Evolutionary conservation across 305 asterid species (phyloP).

Genomic region (Fraxinus sp.): DNA sequence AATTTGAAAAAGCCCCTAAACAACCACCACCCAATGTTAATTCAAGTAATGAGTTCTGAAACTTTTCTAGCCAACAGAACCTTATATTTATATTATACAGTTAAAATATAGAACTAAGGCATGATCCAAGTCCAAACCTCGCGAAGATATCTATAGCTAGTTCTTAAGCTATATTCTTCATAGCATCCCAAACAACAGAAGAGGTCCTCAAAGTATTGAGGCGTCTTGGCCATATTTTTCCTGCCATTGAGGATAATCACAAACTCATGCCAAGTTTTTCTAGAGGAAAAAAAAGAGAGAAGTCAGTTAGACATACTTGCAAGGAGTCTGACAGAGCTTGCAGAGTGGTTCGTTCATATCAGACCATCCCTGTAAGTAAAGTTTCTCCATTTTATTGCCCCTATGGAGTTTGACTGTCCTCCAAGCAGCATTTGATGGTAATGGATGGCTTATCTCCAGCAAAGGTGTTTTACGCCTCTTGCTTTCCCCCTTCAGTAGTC

Average conservation of each 20-base stretch:
- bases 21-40: slow-evolving; percentile 27
- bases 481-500: slow-evolving; percentile 82
- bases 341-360: slow-evolving; percentile 85
- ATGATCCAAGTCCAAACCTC: slow-evolving; percentile 51
- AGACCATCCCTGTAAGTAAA: slow-evolving; percentile 89
- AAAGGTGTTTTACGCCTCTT: slow-evolving; percentile 71
- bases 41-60: slow-evolving; percentile 19
- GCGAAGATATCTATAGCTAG: slow-evolving; percentile 70
- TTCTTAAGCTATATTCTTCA: slow-evolving; percentile 77
- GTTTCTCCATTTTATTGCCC: slow-evolving; percentile 56
- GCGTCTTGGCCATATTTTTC: slow-evolving; percentile 63
- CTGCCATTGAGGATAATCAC: slow-evolving; percentile 39
- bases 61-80: slow-evolving; percentile 11
- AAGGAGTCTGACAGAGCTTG: slow-evolving; percentile 87
- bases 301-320: slow-evolving; percentile 58
- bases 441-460: slow-evolving; percentile 66
- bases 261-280: neutral
- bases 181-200: slow-evolving; percentile 79
- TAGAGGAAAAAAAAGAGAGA: neutral
- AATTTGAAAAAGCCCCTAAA: slow-evolving; percentile 77
- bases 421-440: slow-evolving; percentile 82
- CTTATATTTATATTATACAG: slow-evolving; percentile 16
- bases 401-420: slow-evolving; percentile 51
- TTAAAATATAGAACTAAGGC: slow-evolving; percentile 13
- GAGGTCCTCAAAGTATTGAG: slow-evolving; percentile 89